These are phyloP conservation scores for Diaporthe citri DNA, from an alignment of 2,329 filamentous ascomycete species.

Conservation along the genomic window DNA sequence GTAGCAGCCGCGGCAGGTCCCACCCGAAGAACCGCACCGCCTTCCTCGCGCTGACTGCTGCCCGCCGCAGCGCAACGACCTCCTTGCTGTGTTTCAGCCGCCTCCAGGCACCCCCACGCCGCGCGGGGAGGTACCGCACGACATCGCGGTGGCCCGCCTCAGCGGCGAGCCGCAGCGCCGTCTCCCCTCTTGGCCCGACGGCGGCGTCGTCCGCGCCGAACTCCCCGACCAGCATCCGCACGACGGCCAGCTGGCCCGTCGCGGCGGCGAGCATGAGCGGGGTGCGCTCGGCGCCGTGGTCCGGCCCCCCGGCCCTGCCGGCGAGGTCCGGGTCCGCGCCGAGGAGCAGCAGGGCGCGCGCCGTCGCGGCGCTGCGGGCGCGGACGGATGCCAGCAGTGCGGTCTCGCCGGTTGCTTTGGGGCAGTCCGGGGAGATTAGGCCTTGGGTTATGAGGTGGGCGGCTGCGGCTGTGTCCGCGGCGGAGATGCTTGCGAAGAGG, in stretches of 20 bases:
- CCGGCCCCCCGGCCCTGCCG: constrained; percentile 38
- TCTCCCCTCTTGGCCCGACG: constrained; percentile 59
- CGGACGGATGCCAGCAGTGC: constrained; percentile 54
- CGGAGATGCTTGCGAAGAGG: neutral
- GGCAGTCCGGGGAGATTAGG: constrained; percentile 55
- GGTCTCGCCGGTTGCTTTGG: constrained; percentile 47
- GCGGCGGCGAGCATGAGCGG: constrained; percentile 59
- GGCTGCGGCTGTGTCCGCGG: neutral
- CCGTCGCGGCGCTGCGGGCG: constrained; percentile 47
- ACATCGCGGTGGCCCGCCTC: constrained; percentile 56
- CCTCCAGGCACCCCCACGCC: constrained; percentile 54
- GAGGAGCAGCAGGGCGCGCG: constrained; percentile 50
- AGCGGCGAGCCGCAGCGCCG: constrained; percentile 60
- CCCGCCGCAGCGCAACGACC: neutral
- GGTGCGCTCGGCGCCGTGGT: constrained; percentile 47
- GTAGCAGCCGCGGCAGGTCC: neutral
- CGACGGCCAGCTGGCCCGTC: constrained; percentile 55
- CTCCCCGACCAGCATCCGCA: constrained; percentile 55
- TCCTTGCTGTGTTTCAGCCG: constrained; percentile 48
- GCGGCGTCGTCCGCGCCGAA: constrained; percentile 57
- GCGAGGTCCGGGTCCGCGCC: constrained; percentile 52
- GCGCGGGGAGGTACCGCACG: constrained; percentile 56
- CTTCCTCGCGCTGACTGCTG: neutral
- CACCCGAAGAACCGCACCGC: neutral
- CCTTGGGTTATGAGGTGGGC: constrained; percentile 48